These are phyloP conservation scores for Acanthamoeba castellanii DNA, from an alignment of 208 protist species.

Conservation along the genomic window DNA sequence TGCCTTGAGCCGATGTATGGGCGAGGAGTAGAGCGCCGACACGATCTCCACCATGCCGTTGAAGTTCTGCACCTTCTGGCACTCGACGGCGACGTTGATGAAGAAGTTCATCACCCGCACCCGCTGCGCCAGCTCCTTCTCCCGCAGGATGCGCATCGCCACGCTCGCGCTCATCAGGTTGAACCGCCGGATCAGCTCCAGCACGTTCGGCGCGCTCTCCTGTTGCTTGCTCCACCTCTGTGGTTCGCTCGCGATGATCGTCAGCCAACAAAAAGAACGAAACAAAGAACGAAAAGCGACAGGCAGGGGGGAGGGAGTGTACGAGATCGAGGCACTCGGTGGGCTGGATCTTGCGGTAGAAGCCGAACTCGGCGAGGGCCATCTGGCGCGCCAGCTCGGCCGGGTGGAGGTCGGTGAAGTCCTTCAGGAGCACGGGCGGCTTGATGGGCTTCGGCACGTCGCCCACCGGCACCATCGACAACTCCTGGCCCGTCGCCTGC, in stretches of 20 bases:
- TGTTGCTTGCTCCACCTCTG: constrained; percentile 68
- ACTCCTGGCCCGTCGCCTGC: constrained; percentile 53
- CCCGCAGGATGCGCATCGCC: constrained; percentile 3
- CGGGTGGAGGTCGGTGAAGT: constrained; percentile 55
- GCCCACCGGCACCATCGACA: constrained; percentile 56
- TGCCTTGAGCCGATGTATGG: constrained; percentile 45
- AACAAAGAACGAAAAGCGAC: background rate
- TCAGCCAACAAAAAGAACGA: background rate
- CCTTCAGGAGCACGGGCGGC: constrained; percentile 25
- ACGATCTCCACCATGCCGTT: constrained; percentile 77
- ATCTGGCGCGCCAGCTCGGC: constrained; percentile 67
- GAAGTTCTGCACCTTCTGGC: constrained; percentile 69
- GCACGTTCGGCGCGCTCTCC: constrained; percentile 34
- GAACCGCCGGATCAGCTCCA: constrained; percentile 39
- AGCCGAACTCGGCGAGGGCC: constrained; percentile 33
- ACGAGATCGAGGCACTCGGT: constrained; percentile 67
- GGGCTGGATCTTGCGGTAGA: constrained; percentile 69
- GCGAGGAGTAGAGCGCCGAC: background rate
- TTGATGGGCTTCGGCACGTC: constrained; percentile 55
- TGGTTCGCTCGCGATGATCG: background rate
- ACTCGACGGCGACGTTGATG: constrained; percentile 69
- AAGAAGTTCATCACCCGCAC: constrained; percentile 51
- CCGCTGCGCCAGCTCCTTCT: background rate
- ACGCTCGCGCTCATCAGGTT: constrained; percentile 70
- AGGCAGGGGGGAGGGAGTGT: background rate